Evolutionary conservation across 2,329 filamentous ascomycete genomes (phyloP).

Genomic region (Arthrobotrys entomopaga): DNA sequence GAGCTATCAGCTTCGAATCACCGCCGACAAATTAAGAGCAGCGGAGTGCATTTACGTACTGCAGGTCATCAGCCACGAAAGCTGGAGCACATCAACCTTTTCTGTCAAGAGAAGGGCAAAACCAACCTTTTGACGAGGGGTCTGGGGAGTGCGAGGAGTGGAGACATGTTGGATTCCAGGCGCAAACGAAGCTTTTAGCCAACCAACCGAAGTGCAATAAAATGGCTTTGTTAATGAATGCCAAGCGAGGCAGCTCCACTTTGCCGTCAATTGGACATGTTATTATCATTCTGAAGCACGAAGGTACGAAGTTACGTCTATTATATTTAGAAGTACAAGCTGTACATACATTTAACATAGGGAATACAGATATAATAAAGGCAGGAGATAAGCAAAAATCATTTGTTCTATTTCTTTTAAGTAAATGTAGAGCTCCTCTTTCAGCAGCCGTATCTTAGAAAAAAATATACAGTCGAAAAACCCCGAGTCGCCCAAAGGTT

Average conservation of each 20-base stretch:
- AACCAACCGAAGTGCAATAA: conserved; percentile 20
- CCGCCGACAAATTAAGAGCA: conserved; percentile 10
- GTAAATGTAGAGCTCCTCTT: too few relatives aligned
- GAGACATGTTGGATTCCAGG: conserved; percentile 1
- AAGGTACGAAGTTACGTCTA: too few relatives aligned
- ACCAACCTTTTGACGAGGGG: not conserved
- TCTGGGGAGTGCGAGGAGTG: conserved; percentile 4
- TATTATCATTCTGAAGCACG: too few relatives aligned
- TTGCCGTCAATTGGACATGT: not conserved
- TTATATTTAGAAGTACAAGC: too few relatives aligned
- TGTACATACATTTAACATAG: too few relatives aligned
- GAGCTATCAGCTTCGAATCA: conserved; percentile 8
- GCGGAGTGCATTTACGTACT: conserved; percentile 30
- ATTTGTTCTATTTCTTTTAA: too few relatives aligned
- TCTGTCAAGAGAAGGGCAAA: conserved; percentile 13
- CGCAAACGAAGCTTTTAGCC: conserved; percentile 29
- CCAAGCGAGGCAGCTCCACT: conserved; percentile 31
- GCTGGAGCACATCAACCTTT: conserved; percentile 37
- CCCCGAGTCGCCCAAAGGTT: not conserved
- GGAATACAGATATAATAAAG: too few relatives aligned
- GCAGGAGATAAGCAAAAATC: too few relatives aligned
- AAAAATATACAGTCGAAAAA: too few relatives aligned
- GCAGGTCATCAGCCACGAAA: conserved; percentile 44
- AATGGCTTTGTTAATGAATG: conserved; percentile 20
- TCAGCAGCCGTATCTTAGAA: conserved; percentile 16